Base-by-base conservation (phyloP, 2,329 filamentous ascomycete species). In the Cladophialophora chaetospira region DNA sequence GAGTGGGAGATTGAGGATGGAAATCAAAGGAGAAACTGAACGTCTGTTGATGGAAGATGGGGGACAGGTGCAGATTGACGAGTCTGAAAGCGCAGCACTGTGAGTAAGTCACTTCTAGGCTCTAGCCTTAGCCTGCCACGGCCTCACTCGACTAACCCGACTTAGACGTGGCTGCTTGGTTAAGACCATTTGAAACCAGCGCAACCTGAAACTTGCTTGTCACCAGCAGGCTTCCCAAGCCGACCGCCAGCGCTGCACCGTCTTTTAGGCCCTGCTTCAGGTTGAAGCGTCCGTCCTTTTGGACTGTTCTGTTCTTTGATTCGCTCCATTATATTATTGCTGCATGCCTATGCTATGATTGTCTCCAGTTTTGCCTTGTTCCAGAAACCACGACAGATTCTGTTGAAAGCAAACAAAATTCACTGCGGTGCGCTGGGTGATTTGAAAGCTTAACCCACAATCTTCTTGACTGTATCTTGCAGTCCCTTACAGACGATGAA, bases 21-120 rank as follows among this genome's bases (percentile, higher is more conserved):
- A 60, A 55, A 58, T 57, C 53, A 51, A 64, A 64, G 63, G 61
- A 60, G 58, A 55, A 66, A 53, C 45, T 55, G 53, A 56, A 52
- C 44, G 46, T 55, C 55, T 55, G 58, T 50, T 61, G 57, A 56
- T 56, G 57, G 57, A 48, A 58, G 43, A 54, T 33, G 50, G 56
- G 48, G 57, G 19, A 45, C 42, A 25, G 46, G 45, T 59, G 48
- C 40, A 19, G 42, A 23, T 44, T 25, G 8, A 33, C 25, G 17
- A 36, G 53, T 51, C 15, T 53, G 47, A 46, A 33, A 33, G 36
- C 36, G 36, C 36, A 40, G 40, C 38, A 29, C 17, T 50, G 44
- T 51, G 42, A 47, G 54, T 49, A 47, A 52, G 33, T 43, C 23
- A 44, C 21, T 43, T 31, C 28, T 35, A 31, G 26, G 42, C 36